phyloP scores from a whole-genome alignment of 73 alveolate genomes.

The Paramecium biaurelia region DNA sequence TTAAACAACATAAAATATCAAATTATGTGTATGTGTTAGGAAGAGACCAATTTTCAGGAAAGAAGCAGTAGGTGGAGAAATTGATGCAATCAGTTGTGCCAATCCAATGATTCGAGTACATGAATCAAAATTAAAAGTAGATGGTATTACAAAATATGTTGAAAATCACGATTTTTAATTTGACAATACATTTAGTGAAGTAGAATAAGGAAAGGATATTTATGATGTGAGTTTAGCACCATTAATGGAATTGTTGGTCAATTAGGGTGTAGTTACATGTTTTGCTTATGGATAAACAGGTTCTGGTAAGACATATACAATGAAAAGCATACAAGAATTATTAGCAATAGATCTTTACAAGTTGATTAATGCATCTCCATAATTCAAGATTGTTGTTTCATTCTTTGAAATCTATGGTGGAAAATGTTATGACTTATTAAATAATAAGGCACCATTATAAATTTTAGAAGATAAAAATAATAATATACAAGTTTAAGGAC shows the following conservation, averaged over 20 bases:
- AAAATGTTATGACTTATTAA: slow-evolving; percentile 90
- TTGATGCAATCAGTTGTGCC: slow-evolving; percentile 92
- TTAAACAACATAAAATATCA: slow-evolving; percentile 73
- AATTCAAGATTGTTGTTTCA: slow-evolving; percentile 74
- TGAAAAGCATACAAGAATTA: slow-evolving; percentile 88
- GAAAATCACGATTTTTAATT: slow-evolving; percentile 92
- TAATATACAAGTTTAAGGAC: slow-evolving; percentile 87
- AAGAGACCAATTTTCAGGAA: slow-evolving; percentile 94
- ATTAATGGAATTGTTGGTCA: slow-evolving; percentile 73
- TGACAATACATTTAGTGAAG: slow-evolving; percentile 87
- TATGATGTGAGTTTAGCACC: slow-evolving; percentile 84
- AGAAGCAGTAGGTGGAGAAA: slow-evolving; percentile 91
- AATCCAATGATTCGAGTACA: slow-evolving; percentile 94
- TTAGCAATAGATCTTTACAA: slow-evolving; percentile 83
- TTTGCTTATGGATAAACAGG: slow-evolving; percentile 99
- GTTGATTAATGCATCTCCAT: slow-evolving; percentile 1
- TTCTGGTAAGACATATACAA: slow-evolving; percentile 97
- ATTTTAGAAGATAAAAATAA: slow-evolving; percentile 94
- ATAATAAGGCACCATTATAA: slow-evolving; percentile 83
- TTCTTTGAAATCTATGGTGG: slow-evolving; percentile 99
- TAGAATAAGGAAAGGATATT: slow-evolving; percentile 81
- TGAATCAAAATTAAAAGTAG: slow-evolving; percentile 93
- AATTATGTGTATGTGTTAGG: slow-evolving; percentile 95
- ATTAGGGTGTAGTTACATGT: slow-evolving; percentile 93
- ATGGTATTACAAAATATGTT: slow-evolving; percentile 98